These are phyloP conservation scores for Schrenkiella parvula DNA, from an alignment of 345 rosid species.

Conservation along the genomic window DNA sequence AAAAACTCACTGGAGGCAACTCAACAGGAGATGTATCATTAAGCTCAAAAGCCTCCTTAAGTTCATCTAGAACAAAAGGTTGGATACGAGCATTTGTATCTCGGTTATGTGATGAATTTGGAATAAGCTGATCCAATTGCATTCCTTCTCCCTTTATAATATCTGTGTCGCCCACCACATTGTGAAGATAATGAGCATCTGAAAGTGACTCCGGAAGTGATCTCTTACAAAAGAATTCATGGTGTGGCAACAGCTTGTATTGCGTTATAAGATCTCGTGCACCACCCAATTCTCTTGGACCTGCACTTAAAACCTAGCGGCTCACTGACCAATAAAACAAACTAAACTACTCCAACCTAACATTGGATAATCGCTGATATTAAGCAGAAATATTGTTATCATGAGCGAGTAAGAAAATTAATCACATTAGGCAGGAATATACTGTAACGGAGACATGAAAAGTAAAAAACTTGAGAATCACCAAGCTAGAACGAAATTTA, in stretches of 20 bases:
- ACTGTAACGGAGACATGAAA: neutral
- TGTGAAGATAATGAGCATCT: conserved; percentile 71
- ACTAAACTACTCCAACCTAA: neutral
- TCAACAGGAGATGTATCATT: conserved; percentile 59
- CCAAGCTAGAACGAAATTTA: neutral
- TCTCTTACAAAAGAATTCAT: conserved; percentile 78
- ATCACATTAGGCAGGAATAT: neutral
- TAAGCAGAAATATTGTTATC: neutral
- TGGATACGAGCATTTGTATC: conserved; percentile 46
- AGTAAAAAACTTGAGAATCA: neutral
- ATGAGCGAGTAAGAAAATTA: neutral
- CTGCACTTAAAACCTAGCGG: conserved; percentile 31
- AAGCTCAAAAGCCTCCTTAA: conserved; percentile 64
- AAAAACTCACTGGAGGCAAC: conserved; percentile 53
- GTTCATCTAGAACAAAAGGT: conserved; percentile 69
- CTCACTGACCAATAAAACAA: neutral
- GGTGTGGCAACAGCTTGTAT: conserved; percentile 66
- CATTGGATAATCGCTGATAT: neutral
- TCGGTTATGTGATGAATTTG: conserved; percentile 36
- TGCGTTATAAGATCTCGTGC: conserved; percentile 73
- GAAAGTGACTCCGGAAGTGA: conserved; percentile 72
- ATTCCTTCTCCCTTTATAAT: conserved; percentile 85
- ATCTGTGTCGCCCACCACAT: conserved; percentile 72
- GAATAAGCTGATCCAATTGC: conserved; percentile 78
- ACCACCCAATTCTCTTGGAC: conserved; percentile 73